Conservation (phyloP, 2,329 filamentous ascomycete species). For the Phyllosticta citribraziliensis region DNA sequence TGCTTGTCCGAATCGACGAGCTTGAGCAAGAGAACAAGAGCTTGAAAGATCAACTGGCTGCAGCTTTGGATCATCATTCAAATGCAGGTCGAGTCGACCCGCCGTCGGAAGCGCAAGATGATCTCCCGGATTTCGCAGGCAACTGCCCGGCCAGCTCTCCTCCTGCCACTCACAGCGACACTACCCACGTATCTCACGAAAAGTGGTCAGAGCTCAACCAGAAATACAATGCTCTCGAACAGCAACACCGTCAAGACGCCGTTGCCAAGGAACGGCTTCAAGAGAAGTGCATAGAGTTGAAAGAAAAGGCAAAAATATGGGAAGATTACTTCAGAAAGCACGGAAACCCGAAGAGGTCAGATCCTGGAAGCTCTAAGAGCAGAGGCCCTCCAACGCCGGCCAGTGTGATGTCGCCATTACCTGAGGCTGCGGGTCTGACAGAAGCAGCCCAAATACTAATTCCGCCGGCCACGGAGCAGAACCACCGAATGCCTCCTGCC, state of each 20-base stretch:
- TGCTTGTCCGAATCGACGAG: slow-evolving; percentile 1
- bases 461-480: background rate
- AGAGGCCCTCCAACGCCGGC: background rate
- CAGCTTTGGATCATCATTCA: background rate
- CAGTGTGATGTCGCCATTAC: background rate
- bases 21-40: slow-evolving; percentile 12
- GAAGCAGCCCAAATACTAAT: background rate
- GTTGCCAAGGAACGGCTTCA: background rate
- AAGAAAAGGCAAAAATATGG: background rate
- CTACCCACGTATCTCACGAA: background rate
- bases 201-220: background rate
- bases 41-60: slow-evolving; percentile 12
- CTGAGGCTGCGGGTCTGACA: background rate
- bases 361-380: background rate
- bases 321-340: background rate
- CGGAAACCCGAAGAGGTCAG: background rate
- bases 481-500: background rate
- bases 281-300: background rate
- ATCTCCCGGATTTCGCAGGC: background rate
- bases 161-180: background rate
- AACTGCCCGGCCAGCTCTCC: background rate
- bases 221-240: background rate
- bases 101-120: background rate
- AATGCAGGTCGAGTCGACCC: background rate
- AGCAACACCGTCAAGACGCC: background rate